These are phyloP conservation scores for Cladosporium sp. DNA, from an alignment of 2,329 filamentous ascomycete genomes.

Conservation along the genomic window DNA sequence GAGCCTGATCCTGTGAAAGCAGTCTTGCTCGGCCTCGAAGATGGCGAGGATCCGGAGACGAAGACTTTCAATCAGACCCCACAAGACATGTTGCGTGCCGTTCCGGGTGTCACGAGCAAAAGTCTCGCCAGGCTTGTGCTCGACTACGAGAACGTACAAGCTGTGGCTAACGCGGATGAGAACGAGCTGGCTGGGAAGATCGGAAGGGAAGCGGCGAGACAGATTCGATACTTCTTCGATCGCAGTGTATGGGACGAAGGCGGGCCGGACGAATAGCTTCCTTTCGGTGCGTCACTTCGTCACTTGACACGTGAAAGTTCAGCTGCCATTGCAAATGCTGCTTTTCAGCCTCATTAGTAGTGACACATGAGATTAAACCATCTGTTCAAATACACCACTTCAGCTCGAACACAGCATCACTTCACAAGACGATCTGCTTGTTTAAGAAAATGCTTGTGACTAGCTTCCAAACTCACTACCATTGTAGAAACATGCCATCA, in stretches of 20 bases:
- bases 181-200: slow-evolving; percentile 69
- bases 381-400: too few relatives aligned
- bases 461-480: too few relatives aligned
- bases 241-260: slow-evolving; percentile 52
- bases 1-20: slow-evolving; percentile 90
- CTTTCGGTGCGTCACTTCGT: slow-evolving; percentile 5
- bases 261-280: slow-evolving; percentile 18
- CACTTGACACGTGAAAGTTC: background rate
- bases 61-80: slow-evolving; percentile 78
- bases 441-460: too few relatives aligned
- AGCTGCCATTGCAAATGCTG: background rate
- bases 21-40: slow-evolving; percentile 74
- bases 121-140: slow-evolving; percentile 69
- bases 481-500: too few relatives aligned
- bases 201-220: slow-evolving; percentile 70
- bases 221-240: slow-evolving; percentile 79
- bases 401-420: too few relatives aligned
- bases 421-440: too few relatives aligned
- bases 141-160: slow-evolving; percentile 69
- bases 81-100: slow-evolving; percentile 81
- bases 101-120: slow-evolving; percentile 80
- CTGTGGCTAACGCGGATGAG: slow-evolving; percentile 81
- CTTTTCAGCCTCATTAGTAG: slow-evolving; percentile 1
- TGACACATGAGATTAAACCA: too few relatives aligned
- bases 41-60: slow-evolving; percentile 49